Evolutionary conservation across 768 basidiomycete species (phyloP), one percentile per base, ranked within the genome.

Genomic region (Agrocybe chaxingu): DNA sequence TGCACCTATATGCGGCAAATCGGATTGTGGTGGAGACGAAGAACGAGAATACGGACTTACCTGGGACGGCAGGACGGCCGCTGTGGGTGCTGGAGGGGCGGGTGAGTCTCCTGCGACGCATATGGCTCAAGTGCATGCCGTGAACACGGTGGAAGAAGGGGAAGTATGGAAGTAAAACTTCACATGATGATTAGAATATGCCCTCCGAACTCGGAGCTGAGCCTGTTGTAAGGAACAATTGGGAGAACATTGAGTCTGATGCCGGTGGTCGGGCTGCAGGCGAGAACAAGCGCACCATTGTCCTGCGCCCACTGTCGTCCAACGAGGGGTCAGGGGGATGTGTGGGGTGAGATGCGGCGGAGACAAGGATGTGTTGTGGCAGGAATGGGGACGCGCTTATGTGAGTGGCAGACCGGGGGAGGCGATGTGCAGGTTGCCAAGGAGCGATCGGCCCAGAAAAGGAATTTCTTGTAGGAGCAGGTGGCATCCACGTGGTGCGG

Each of bases 391-490:
- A 24, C 24, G 24, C 24, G 24, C 24, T 24, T 24, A 24, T 24
- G 24, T 24, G 3, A 24, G 24, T 16, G 16, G 16, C 16, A 16
- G 16, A 16, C 16, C 16, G 16, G 5, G 24, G 24, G 24, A 24
- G 24, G 24, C 24, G 24, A 24, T 24, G 24, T 24, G 24, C 45
- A 19, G 29, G 51, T 57, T 51, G 50, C 34, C 56, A 57, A 51
- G 56, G 47, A 24, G 48, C 48, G 47, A 47, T 36, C 51, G 41
- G 34, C 50, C 63, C 62, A 58, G 50, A 67, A 60, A 61, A 56
- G 66, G 64, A 57, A 66, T 51, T 50, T 56, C 48, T 63, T 61
- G 66, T 66, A 57, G 53, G 49, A 54, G 42, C 49, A 54, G 42
- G 45, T 50, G 51, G 52, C 13, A 42, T 45, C 57, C 65, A 63